Evolutionary conservation across 169 alveolate species (phyloP).

Genomic region (Plasmodium billcollinsi): DNA sequence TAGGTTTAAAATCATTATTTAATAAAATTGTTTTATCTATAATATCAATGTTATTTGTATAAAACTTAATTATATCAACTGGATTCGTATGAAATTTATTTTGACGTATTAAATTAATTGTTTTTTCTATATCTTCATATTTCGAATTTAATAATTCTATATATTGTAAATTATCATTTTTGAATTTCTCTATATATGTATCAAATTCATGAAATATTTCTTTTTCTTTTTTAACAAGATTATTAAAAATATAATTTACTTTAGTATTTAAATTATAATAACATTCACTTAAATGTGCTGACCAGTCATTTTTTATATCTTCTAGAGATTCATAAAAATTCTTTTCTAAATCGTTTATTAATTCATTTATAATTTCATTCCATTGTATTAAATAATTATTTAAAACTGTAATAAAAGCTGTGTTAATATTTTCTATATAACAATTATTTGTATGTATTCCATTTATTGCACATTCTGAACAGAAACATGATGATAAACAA

Average conservation of each 20-base stretch:
- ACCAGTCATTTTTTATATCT: slow-evolving; percentile 85
- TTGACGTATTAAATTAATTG: slow-evolving; percentile 44
- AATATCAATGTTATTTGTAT: slow-evolving; percentile 25
- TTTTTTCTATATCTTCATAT: slow-evolving; percentile 61
- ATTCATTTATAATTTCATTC: slow-evolving; percentile 80
- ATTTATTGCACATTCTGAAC: slow-evolving; percentile 86
- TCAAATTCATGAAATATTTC: slow-evolving; percentile 59
- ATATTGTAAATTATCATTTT: slow-evolving; percentile 57
- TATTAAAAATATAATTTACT: slow-evolving; percentile 51
- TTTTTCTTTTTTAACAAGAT: slow-evolving; percentile 47
- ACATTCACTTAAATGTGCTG: slow-evolving; percentile 60
- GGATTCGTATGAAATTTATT: slow-evolving; percentile 64
- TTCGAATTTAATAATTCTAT: slow-evolving; percentile 31
- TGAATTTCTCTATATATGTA: slow-evolving; percentile 51
- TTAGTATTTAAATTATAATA: slow-evolving; percentile 39
- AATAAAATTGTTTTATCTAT: slow-evolving; percentile 39
- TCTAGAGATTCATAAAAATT: slow-evolving; percentile 80
- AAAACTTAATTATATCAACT: slow-evolving; percentile 65
- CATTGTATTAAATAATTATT: slow-evolving; percentile 82
- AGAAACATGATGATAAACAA: slow-evolving; percentile 82
- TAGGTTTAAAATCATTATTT: slow-evolving; percentile 63
- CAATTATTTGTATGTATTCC: slow-evolving; percentile 79
- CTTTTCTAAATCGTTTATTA: slow-evolving; percentile 78
- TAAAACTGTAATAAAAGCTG: slow-evolving; percentile 80
- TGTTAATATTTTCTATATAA: slow-evolving; percentile 82